Evolutionary conservation across 352 stramenopile genomes (phyloP).

Genomic region (Pythium dissotocum): DNA sequence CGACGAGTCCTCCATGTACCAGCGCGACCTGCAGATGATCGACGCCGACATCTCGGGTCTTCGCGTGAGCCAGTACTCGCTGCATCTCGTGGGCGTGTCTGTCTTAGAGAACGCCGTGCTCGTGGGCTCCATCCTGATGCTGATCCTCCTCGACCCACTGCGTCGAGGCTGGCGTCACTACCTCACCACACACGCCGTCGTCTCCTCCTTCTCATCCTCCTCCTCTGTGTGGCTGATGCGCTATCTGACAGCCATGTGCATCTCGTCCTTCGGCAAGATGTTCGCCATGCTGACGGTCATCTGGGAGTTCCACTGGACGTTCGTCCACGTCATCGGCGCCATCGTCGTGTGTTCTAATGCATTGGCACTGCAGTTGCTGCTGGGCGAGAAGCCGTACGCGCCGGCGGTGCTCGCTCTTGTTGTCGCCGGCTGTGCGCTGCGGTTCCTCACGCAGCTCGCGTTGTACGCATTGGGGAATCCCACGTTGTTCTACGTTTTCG

Average conservation of each 20-base stretch:
- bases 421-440: slow-evolving; percentile 35
- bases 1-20: slow-evolving; percentile 57
- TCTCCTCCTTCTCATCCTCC: background rate
- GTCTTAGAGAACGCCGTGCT: slow-evolving; percentile 75
- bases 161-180: slow-evolving; percentile 46
- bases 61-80: slow-evolving; percentile 70
- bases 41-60: slow-evolving; percentile 43
- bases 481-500: slow-evolving; percentile 74
- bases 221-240: slow-evolving; percentile 31
- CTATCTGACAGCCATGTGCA: slow-evolving; percentile 67
- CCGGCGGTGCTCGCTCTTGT: slow-evolving; percentile 41
- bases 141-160: slow-evolving; percentile 59
- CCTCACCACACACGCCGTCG: slow-evolving; percentile 23
- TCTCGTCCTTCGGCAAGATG: slow-evolving; percentile 84
- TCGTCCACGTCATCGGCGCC: slow-evolving; percentile 77
- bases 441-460: slow-evolving; percentile 47
- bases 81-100: slow-evolving; percentile 73
- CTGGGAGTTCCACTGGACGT: slow-evolving; percentile 87
- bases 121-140: slow-evolving; percentile 45
- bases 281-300: slow-evolving; percentile 85
- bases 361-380: slow-evolving; percentile 66
- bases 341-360: slow-evolving; percentile 78
- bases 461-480: slow-evolving; percentile 76
- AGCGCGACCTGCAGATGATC: slow-evolving; percentile 22
- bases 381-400: slow-evolving; percentile 37